Evolutionary conservation across 306 rosid species (phyloP), one percentile per base, ranked within the genome.

Genomic region (Corylus avellana): DNA sequence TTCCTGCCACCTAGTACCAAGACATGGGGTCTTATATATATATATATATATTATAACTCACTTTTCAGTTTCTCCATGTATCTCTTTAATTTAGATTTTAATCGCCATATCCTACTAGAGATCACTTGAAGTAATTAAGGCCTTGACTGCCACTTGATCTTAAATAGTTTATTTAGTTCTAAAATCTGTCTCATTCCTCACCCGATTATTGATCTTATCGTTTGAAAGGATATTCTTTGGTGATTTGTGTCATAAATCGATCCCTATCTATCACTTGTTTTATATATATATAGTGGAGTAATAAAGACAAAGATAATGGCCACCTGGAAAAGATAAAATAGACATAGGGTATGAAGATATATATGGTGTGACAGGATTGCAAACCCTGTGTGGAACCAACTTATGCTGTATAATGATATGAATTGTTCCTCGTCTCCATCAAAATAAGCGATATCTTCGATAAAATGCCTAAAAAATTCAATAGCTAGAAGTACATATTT

Each of bases 1-100:
- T 74, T 25, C 77, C 12, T 81, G 78, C 89, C 84, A 77, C 78
- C 81, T 79, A 71, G 51, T 85, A 32, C 80, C 59, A 77, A 58
- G 81, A 81, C 91, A 84, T 42, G 16, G 68, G 29, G 74, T 12
- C 57, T 58, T 46, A 54, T 67, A 29, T 32, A 47, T 22, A 22
- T 22, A 22, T 22, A 22, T 22, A 22, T 22, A 22, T 22, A 22
- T 22, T 42, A 0, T 4, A 42, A 5, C 42, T 39, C 42, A 39
- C 42, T 39, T 39, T 39, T 4, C 42, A 42, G 8, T 42, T 8
- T 42, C 46, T 4, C 8, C 8, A 0, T 42, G 7, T 42, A 57
- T 8, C 76, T 78, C 42, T 64, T 22, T 22, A 22, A 22, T 79
- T 78, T 32, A 54, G 29, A 7, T 53, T 48, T 76, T 78, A 75